A percentile compares a stretch with the other conserved stretches of the same genome.
Conservation (phyloP, 2,329 filamentous ascomycete genomes). For the Scedosporium minutisporum region DNA sequence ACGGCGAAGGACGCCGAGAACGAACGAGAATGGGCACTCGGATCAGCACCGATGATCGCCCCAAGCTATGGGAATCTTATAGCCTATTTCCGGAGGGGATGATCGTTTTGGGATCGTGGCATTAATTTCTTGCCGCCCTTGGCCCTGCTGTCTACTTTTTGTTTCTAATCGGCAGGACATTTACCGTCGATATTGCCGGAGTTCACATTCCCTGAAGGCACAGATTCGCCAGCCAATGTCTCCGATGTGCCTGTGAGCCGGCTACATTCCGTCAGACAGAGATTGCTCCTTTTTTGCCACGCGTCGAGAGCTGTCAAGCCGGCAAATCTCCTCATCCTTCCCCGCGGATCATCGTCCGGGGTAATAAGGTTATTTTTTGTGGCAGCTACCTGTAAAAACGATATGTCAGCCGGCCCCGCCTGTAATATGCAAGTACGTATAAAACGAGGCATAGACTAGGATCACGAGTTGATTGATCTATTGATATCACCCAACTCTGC, state of each 20-base stretch:
- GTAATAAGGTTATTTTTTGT: too few relatives aligned
- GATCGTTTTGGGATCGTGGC: background rate
- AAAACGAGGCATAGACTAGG: too few relatives aligned
- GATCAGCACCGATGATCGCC: too few relatives aligned
- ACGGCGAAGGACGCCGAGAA: too few relatives aligned
- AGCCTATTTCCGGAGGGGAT: background rate
- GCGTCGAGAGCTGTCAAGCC: background rate
- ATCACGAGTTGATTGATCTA: too few relatives aligned
- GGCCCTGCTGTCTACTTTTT: background rate
- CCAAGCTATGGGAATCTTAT: background rate
- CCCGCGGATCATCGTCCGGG: too few relatives aligned
- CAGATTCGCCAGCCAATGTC: background rate
- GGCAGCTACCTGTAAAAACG: too few relatives aligned
- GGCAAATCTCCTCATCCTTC: background rate
- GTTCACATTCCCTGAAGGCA: background rate
- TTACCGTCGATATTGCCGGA: background rate
- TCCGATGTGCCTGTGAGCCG: background rate
- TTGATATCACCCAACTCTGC: too few relatives aligned
- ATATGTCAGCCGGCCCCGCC: too few relatives aligned
- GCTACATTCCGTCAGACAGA: background rate
- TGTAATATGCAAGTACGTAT: too few relatives aligned
- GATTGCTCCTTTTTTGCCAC: background rate
- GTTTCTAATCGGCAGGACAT: background rate
- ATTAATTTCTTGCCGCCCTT: background rate
- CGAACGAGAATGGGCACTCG: too few relatives aligned